Conservation (phyloP, 2,329 filamentous ascomycete genomes). For the Emmonsia crescens region DNA sequence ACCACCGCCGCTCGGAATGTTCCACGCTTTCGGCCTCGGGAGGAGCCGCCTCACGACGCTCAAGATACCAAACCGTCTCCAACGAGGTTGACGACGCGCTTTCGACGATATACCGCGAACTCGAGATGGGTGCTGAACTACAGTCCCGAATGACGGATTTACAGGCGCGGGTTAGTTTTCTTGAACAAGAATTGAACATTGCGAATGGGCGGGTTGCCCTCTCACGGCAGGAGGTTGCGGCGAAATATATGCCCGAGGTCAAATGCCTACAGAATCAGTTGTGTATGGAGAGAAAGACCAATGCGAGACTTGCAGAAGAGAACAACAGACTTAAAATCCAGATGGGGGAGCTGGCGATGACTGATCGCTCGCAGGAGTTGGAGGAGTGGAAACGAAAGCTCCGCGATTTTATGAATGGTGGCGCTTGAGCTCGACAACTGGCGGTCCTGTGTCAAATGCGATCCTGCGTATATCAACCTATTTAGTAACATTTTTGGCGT, state of each 20-base stretch:
- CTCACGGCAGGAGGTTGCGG: neutral
- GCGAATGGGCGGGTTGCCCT: neutral
- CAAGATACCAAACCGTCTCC: conserved; percentile 1
- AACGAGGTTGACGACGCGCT: conserved; percentile 1
- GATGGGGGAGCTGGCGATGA: neutral
- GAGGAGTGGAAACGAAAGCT: neutral
- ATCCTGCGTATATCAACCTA: neutral
- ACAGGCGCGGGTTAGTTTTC: neutral
- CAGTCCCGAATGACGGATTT: neutral
- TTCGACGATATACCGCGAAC: conserved; percentile 1
- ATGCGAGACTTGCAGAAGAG: neutral
- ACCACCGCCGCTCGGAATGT: neutral
- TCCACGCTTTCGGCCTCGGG: neutral
- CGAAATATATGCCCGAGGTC: neutral
- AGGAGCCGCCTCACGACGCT: neutral
- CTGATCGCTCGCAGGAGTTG: neutral
- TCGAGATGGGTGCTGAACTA: neutral
- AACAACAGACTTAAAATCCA: neutral
- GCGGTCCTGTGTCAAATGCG: neutral
- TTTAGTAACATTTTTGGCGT: neutral
- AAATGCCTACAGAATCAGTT: neutral
- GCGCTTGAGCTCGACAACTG: neutral
- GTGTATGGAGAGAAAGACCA: neutral
- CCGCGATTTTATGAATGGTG: neutral
- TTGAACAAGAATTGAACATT: neutral